Evolutionary conservation across 2,329 filamentous ascomycete species (phyloP).

Genomic region (Aureobasidium leucospermi): DNA sequence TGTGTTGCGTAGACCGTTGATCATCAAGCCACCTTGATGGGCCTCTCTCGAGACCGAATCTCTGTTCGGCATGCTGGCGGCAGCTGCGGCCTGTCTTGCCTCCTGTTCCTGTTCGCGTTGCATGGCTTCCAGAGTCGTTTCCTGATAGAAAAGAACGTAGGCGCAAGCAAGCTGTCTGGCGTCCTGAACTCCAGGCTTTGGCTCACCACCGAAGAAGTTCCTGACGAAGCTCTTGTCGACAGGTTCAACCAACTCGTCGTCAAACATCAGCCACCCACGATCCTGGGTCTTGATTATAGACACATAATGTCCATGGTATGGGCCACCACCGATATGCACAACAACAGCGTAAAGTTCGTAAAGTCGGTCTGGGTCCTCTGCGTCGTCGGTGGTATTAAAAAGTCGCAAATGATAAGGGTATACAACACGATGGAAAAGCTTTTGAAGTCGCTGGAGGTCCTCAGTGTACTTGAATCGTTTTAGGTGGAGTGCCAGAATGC

Average conservation of each 20-base stretch:
- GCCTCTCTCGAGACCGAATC: constrained; percentile 21
- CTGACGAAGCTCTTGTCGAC: constrained; percentile 94
- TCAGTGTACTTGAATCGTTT: constrained; percentile 99
- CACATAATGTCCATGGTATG: constrained; percentile 96
- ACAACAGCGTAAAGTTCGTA: constrained; percentile 98
- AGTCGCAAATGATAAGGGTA: constrained; percentile 95
- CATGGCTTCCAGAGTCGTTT: constrained; percentile 65
- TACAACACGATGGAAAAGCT: constrained; percentile 92
- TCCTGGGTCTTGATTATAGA: constrained; percentile 97
- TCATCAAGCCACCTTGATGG: constrained; percentile 22
- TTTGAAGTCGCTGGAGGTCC: constrained; percentile 85
- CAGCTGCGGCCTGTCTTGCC: constrained; percentile 42
- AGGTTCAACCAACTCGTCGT: constrained; percentile 97
- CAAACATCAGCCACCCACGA: constrained; percentile 90
- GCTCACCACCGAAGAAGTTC: constrained; percentile 92
- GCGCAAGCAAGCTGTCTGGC: constrained; percentile 73
- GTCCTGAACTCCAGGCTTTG: constrained; percentile 31
- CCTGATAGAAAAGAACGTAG: constrained; percentile 96
- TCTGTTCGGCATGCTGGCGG: constrained; percentile 33
- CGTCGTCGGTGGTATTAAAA: constrained; percentile 95
- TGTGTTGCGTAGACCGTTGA: constrained; percentile 25
- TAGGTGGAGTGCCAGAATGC: constrained; percentile 82
- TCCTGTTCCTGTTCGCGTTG: constrained; percentile 78
- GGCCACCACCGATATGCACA: constrained; percentile 92
- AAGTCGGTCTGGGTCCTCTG: constrained; percentile 82